Percentiles rank a stretch among this genome's conserved stretches.
Conservation (phyloP, 148 eudicot species). For the Heliamphora exappendiculata region DNA sequence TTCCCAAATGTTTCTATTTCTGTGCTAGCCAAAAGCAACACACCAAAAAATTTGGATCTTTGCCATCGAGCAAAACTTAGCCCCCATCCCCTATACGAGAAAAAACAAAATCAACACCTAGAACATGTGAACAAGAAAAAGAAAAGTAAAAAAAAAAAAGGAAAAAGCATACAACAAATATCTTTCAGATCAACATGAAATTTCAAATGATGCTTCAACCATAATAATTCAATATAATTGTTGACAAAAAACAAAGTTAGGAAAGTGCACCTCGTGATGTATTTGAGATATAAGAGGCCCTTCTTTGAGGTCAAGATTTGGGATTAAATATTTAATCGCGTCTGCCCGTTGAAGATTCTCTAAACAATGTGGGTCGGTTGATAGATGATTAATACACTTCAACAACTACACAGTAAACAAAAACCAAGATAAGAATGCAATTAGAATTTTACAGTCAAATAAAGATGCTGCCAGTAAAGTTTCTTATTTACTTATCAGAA, state of each 20-base stretch:
- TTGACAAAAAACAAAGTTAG: constrained; percentile 9
- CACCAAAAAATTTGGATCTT: too few relatives aligned
- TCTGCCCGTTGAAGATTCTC: constrained; percentile 99
- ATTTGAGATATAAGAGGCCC: constrained; percentile 90
- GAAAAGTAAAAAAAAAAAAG: neutral
- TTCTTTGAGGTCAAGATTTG: constrained; percentile 93
- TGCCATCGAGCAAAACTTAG: neutral
- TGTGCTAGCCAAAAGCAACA: too few relatives aligned
- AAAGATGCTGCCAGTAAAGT: neutral
- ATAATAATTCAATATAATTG: neutral
- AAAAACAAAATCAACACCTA: neutral
- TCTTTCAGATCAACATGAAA: neutral
- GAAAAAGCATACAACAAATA: neutral
- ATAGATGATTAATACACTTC: constrained; percentile 84
- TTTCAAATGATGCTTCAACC: neutral
- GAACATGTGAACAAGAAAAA: neutral
- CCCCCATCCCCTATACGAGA: neutral
- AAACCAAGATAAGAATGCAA: neutral
- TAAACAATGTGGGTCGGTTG: constrained; percentile 94
- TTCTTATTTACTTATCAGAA: too few relatives aligned
- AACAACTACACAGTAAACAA: constrained; percentile 44
- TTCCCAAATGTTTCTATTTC: too few relatives aligned
- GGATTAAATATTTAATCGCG: constrained; percentile 87
- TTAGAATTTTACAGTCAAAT: neutral
- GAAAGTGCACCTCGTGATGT: constrained; percentile 64